Conservation (phyloP, 2,329 filamentous ascomycete species). For the Fusarium miscanthi region DNA sequence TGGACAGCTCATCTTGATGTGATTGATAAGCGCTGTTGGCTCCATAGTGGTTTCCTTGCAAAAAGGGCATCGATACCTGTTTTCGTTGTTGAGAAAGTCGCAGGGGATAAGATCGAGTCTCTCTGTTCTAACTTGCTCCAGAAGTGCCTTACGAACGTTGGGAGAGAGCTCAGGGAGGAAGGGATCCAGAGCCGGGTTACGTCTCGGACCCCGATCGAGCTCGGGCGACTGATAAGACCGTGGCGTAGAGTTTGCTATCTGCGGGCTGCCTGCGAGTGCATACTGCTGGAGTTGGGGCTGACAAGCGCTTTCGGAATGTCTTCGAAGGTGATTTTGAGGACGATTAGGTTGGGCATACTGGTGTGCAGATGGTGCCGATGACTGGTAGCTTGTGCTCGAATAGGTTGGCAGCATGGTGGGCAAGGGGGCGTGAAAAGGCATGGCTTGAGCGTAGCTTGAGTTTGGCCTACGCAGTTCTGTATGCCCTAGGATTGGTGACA, state of each 20-base stretch:
- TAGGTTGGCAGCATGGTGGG: constrained; percentile 1
- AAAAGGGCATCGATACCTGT: constrained; percentile 16
- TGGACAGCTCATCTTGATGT: constrained; percentile 7
- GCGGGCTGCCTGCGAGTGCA: neutral
- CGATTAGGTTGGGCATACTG: neutral
- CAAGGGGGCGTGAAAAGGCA: neutral
- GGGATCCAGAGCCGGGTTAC: neutral
- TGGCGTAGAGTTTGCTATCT: neutral
- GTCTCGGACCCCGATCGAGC: neutral
- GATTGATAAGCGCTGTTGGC: neutral
- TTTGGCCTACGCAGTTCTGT: neutral
- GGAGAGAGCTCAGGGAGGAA: neutral
- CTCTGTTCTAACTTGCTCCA: neutral
- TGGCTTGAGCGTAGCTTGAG: neutral
- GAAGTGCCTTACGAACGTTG: neutral
- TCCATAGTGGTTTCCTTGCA: neutral
- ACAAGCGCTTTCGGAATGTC: neutral
- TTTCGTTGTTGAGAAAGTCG: constrained; percentile 5
- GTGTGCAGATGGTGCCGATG: neutral
- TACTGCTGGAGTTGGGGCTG: constrained; percentile 3
- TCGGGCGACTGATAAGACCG: neutral
- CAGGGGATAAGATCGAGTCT: neutral
- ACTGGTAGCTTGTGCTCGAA: neutral
- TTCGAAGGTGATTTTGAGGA: neutral
- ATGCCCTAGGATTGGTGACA: neutral